Base-by-base conservation (phyloP, 75 land plant genomes). In the Larix kaempferi region DNA sequence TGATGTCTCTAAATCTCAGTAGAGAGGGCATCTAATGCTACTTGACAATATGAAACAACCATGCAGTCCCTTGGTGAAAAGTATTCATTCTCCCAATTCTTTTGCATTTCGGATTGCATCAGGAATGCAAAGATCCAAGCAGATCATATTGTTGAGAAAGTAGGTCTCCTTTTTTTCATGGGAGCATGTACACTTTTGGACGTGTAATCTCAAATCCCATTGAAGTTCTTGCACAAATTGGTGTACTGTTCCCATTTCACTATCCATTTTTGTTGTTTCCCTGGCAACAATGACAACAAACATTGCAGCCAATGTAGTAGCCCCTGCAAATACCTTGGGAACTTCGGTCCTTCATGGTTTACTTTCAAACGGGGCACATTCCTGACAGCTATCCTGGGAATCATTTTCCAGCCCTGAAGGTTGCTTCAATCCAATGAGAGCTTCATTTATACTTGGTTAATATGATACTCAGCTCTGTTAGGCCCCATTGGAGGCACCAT, bases 231-330 rank as follows among this genome's bases (percentile, higher is more conserved):
- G 89, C 85, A 5, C 41, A 75, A 21, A 96, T 96, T 49, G 97
- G 92, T 8, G 97, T 10, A 33, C 76, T 13, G 0, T 82, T 0
- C 87, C 92, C 0, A 81, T 72, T 52, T 22, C 89, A 12, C 55
- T 93, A 29, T 86, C 94, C 61, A 83, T 96, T 5, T 3, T 89
- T 26, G 99, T 96, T 2, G 87, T 96, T 13, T 86, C 86, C 19
- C 80, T 95, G 65, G 99, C 99, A 59, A 95, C 94, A 12, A 55
- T 95, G 52, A 95, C 99, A 37, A 95, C 99, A 66, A 95, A 95
- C 80, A 88, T 95, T 61, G 94, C 99, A 2, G 99, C 99, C n/a
- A 95, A 95, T 76, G 88, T 95, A 12, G 92, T 95, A 27, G 99
- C 99, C 21, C 92, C 97, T 3, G 96, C 99, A 13, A 95, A 95